phyloP scores from a whole-genome alignment of 2,329 filamentous ascomycete species.

The Alternaria incomplexa region DNA sequence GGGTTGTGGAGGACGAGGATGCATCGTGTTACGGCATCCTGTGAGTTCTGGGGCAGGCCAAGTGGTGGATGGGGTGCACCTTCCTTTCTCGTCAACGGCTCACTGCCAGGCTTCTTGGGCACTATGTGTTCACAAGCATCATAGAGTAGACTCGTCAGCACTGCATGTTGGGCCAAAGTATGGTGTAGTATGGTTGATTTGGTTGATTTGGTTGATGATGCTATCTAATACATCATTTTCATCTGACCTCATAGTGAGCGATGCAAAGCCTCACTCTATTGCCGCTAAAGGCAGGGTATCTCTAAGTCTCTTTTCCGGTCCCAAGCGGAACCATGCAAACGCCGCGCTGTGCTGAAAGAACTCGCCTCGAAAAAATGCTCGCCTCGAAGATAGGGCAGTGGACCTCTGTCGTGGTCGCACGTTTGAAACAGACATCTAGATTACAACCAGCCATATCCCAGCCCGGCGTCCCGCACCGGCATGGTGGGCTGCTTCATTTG shows the following conservation, averaged over 20 bases:
- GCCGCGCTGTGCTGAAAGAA: constrained; percentile 39
- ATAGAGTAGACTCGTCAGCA: background rate
- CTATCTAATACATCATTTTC: constrained; percentile 12
- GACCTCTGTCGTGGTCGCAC: constrained; percentile 7
- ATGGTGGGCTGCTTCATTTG: constrained; percentile 45
- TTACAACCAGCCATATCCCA: constrained; percentile 49
- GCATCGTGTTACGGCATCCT: constrained; percentile 5
- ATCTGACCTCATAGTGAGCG: constrained; percentile 33
- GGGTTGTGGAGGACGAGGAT: background rate
- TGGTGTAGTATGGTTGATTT: background rate
- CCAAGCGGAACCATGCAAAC: constrained; percentile 26
- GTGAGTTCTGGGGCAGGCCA: background rate
- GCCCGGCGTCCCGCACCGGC: constrained; percentile 47
- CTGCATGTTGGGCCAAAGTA: background rate
- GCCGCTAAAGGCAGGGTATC: constrained; percentile 41
- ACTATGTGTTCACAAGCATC: background rate
- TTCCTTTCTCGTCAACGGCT: constrained; percentile 1
- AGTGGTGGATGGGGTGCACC: constrained; percentile 1
- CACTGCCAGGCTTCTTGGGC: background rate
- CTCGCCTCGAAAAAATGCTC: constrained; percentile 11
- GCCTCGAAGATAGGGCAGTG: background rate
- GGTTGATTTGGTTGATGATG: constrained; percentile 1
- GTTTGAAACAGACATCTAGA: constrained; percentile 14
- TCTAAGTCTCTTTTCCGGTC: constrained; percentile 17
- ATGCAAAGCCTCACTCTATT: constrained; percentile 20